Conservation (phyloP, 768 basidiomycete species). For the Lentinula sp. region DNA sequence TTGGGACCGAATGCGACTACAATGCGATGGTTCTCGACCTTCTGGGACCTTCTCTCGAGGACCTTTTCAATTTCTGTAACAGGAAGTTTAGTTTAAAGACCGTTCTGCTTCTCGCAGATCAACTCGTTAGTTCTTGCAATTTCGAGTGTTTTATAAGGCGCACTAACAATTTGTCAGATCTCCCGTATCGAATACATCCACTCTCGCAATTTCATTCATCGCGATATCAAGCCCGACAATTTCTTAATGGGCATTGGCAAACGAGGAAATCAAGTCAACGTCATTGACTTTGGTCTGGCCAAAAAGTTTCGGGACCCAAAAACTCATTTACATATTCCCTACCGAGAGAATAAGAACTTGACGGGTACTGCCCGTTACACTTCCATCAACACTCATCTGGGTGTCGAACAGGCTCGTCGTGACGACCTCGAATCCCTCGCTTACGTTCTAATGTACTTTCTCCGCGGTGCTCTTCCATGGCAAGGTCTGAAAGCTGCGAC, state of each 20-base stretch:
- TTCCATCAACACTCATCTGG: constrained; percentile 97
- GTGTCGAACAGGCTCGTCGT: constrained; percentile 96
- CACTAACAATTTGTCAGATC: constrained; percentile 49
- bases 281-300: constrained; percentile 96
- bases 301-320: constrained; percentile 99
- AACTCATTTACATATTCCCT: constrained; percentile 99
- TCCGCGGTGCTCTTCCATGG: constrained; percentile 97
- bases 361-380: constrained; percentile 99
- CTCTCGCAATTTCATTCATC: constrained; percentile 96
- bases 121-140: constrained; percentile 60
- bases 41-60: constrained; percentile 86
- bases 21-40: constrained; percentile 99
- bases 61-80: constrained; percentile 93
- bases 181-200: constrained; percentile 99
- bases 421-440: constrained; percentile 98
- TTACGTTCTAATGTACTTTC: constrained; percentile 99
- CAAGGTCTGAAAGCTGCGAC: constrained; percentile 99
- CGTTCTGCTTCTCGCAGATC: constrained; percentile 92
- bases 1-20: constrained; percentile 95
- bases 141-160: constrained; percentile 6
- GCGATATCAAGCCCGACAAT: constrained; percentile 99
- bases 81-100: constrained; percentile 98
- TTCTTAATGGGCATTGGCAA: constrained; percentile 99
- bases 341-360: constrained; percentile 99
- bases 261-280: constrained; percentile 99